Evolutionary conservation across 1,284 basidiomycete genomes (phyloP).

Genomic region (Fomitopsis pinicola): DNA sequence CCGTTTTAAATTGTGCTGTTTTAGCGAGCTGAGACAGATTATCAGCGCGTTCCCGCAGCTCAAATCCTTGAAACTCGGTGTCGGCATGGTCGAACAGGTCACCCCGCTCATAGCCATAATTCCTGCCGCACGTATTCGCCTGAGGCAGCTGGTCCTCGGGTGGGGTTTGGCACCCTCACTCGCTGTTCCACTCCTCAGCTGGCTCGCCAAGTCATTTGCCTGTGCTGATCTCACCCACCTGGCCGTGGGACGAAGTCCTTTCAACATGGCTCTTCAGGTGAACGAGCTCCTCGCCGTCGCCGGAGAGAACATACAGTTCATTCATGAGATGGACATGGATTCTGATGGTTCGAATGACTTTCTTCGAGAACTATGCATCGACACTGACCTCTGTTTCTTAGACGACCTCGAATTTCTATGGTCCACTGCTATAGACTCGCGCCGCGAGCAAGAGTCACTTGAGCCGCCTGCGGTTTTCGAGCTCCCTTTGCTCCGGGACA

Average conservation of each 20-base stretch:
- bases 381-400: neutral
- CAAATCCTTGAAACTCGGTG: neutral
- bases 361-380: too few relatives aligned
- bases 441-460: neutral
- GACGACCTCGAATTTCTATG: neutral
- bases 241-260: neutral
- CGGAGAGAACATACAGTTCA: neutral
- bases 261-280: neutral
- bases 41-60: neutral
- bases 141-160: neutral
- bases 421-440: neutral
- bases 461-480: neutral
- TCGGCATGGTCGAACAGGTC: neutral
- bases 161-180: neutral
- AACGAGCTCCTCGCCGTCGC: neutral
- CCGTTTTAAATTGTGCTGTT: neutral
- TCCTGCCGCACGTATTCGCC: neutral
- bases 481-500: neutral
- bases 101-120: neutral
- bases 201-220: neutral
- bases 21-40: neutral
- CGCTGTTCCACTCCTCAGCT: neutral
- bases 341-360: neutral
- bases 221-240: neutral
- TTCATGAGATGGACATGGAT: neutral